A percentile compares a stretch with the other conserved stretches of the same genome.
Evolutionary conservation across 2,329 filamentous ascomycete genomes (phyloP).

Genomic region (Arthrocladium fulminans): DNA sequence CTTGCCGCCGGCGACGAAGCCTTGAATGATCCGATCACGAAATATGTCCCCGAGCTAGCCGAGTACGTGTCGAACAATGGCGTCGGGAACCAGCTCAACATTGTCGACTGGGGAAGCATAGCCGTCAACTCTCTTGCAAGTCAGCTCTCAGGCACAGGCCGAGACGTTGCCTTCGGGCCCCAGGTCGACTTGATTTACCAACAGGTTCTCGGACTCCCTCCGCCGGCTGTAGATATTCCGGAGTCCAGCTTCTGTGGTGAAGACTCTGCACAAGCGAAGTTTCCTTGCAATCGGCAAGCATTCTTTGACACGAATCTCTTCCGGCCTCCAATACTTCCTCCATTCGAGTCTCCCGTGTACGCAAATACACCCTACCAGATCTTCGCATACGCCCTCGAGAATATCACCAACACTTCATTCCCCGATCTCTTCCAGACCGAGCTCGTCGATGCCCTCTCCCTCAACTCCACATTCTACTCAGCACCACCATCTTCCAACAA

Average conservation of each 20-base stretch:
- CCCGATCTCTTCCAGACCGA: slow-evolving; percentile 28
- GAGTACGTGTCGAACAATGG: slow-evolving; percentile 19
- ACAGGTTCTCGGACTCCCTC: neutral
- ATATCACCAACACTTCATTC: slow-evolving; percentile 32
- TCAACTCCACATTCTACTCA: slow-evolving; percentile 31
- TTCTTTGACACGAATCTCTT: slow-evolving; percentile 1
- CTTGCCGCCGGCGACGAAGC: slow-evolving; percentile 28
- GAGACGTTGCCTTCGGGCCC: neutral
- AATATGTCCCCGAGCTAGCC: slow-evolving; percentile 33
- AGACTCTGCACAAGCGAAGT: neutral
- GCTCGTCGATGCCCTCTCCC: slow-evolving; percentile 32
- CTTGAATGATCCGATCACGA: slow-evolving; percentile 34
- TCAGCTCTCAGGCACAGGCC: slow-evolving; percentile 29
- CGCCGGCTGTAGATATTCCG: neutral
- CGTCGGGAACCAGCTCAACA: slow-evolving; percentile 17
- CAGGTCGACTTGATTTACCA: neutral
- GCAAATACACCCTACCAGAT: slow-evolving; percentile 32
- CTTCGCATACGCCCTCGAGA: slow-evolving; percentile 32
- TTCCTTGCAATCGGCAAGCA: slow-evolving; percentile 7
- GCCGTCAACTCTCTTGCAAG: slow-evolving; percentile 39
- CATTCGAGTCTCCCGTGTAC: slow-evolving; percentile 28
- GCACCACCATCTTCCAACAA: slow-evolving; percentile 22
- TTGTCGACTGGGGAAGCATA: slow-evolving; percentile 40
- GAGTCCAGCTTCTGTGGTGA: neutral
- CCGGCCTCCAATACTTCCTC: neutral